Evolutionary conservation across 495 filamentous ascomycete genomes (phyloP).

Genomic region (Neurospora hispaniola): DNA sequence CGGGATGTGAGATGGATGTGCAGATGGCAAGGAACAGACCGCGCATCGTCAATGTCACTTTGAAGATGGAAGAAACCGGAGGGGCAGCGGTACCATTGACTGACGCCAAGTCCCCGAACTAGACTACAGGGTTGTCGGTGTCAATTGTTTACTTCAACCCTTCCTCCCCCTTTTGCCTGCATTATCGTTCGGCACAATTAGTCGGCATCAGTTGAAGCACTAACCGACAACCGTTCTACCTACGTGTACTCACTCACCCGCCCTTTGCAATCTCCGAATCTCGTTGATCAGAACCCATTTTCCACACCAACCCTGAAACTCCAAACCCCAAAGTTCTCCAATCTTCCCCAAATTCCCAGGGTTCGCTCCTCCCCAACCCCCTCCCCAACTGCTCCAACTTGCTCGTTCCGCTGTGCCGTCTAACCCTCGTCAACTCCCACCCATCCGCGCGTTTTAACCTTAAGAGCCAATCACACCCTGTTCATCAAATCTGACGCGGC

Average conservation of each 20-base stretch:
- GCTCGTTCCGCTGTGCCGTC: neutral
- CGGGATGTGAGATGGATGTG: neutral
- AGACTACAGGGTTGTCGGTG: neutral
- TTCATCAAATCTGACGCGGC: neutral
- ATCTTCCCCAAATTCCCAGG: neutral
- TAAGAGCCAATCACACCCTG: neutral
- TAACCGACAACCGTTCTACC: neutral
- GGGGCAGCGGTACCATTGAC: neutral
- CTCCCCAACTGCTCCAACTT: neutral
- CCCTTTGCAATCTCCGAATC: neutral
- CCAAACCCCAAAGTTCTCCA: neutral
- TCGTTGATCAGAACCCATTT: neutral
- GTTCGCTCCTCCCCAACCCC: neutral
- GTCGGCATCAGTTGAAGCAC: neutral
- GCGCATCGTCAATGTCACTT: neutral
- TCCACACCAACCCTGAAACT: neutral
- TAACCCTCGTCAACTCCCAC: neutral
- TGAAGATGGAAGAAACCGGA: neutral
- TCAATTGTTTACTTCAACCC: neutral
- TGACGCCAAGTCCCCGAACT: neutral
- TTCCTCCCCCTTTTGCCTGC: neutral
- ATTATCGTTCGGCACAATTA: neutral
- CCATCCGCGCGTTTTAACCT: neutral
- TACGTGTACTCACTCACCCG: neutral
- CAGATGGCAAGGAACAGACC: neutral